These are phyloP conservation scores for Neurospora sp. DNA, from an alignment of 495 filamentous ascomycete species.

Conservation along the genomic window DNA sequence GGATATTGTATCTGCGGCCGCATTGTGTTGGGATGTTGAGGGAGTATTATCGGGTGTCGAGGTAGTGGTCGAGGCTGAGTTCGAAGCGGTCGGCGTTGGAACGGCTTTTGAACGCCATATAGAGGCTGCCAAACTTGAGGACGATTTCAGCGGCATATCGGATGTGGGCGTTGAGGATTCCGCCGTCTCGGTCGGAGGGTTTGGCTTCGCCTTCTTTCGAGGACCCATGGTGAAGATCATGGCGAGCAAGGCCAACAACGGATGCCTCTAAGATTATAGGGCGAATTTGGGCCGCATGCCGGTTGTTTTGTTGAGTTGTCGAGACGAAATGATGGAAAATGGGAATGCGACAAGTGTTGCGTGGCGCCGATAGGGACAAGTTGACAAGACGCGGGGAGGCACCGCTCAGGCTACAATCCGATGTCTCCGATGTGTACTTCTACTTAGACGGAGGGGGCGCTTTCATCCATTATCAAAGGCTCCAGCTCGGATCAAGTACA, in stretches of 20 bases:
- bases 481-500: background rate
- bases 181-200: slow-evolving; percentile 29
- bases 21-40: slow-evolving; percentile 1
- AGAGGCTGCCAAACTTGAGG: background rate
- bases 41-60: slow-evolving; percentile 4
- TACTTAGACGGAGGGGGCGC: background rate
- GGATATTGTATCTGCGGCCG: background rate
- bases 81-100: background rate
- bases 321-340: background rate
- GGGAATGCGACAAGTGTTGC: background rate
- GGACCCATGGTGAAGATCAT: slow-evolving; percentile 37
- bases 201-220: slow-evolving; percentile 55
- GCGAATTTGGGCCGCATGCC: background rate
- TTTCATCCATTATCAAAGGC: background rate
- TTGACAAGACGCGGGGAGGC: background rate
- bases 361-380: background rate
- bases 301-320: background rate
- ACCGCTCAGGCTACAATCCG: background rate
- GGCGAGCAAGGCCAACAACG: background rate
- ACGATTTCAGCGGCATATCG: slow-evolving; percentile 7
- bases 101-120: background rate
- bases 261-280: background rate
- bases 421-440: background rate
- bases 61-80: background rate
- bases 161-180: slow-evolving; percentile 12